Base-by-base conservation (phyloP, 306 rosid genomes). In the Glycine latifolia region DNA sequence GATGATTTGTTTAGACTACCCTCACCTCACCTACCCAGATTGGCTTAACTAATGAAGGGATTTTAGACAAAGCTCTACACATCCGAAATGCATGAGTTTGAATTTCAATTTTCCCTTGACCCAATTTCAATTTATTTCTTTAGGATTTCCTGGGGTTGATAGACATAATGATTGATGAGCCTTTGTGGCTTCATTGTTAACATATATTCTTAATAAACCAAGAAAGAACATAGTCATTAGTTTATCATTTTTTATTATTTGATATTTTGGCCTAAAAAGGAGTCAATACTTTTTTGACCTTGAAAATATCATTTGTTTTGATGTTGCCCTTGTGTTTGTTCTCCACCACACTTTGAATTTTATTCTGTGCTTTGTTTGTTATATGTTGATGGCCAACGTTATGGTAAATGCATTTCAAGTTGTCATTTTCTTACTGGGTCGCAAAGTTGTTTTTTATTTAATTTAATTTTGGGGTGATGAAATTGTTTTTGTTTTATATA, bases 21-120 rank as follows among this genome's bases (percentile, higher is more conserved):
- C 47, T 43, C 47, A 43, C 37, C 9, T 15, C 73, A 15, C 39
- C 14, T 17, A 43, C 37, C 73, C 13, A 16, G 3, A 39, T 68
- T 68, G 73, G 39, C 39, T 68, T 15, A 44, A 68, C 56, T 15
- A n/a, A 15, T 67, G 72, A 41, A 41, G 33, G 35, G 72, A 66
- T 66, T 37, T 55, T 55, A n/a, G 44, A 55, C 61, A 55, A 55
- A 26, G 31, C 31, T 26, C 31, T 26, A 26, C 31, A 26, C 31
- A 26, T 26, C 31, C 31, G 31, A 26, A 26, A 26, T 26, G 31
- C 31, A 37, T 3, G 54, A 10, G 14, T 49, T 46, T 46, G 11
- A 46, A 46, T 46, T 46, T 46, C 50, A 46, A 46, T 46, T 46
- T 46, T 0, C 31, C 31, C 8, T 43, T 8, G 48, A 41, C 44